Conservation (phyloP, 441 rosid species). For the Gossypium davidsonii region DNA sequence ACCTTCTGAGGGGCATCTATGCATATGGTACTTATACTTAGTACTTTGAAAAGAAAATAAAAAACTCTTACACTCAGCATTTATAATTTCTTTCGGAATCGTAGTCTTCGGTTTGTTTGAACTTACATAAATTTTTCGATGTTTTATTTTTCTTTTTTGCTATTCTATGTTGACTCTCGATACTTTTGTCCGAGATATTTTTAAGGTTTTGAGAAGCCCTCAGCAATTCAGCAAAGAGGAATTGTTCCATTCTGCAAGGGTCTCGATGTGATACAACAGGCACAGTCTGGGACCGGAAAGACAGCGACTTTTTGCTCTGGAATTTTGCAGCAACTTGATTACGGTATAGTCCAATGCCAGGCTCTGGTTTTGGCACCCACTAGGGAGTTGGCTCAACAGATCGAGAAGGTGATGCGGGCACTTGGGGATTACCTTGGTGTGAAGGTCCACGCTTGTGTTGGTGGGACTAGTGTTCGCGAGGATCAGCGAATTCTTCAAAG, state of each 20-base stretch:
- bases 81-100: background rate
- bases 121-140: background rate
- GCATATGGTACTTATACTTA: constrained; percentile 39
- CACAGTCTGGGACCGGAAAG: constrained; percentile 63
- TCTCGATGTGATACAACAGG: constrained; percentile 62
- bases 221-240: constrained; percentile 67
- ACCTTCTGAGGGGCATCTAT: constrained; percentile 58
- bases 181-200: background rate
- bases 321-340: constrained; percentile 53
- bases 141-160: background rate
- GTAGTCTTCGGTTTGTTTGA: background rate
- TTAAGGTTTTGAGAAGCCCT: constrained; percentile 57
- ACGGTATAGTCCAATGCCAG: constrained; percentile 43
- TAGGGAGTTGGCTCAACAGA: constrained; percentile 62
- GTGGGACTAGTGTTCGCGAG: constrained; percentile 62
- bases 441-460: constrained; percentile 64
- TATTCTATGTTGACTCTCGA: background rate
- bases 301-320: constrained; percentile 68
- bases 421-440: constrained; percentile 62
- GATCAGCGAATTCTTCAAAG: constrained; percentile 54
- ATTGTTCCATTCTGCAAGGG: constrained; percentile 62
- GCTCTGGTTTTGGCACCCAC: constrained; percentile 60
- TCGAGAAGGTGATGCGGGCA: constrained; percentile 64
- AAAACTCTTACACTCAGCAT: background rate
- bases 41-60: background rate